phyloP scores from a whole-genome alignment of 2,329 filamentous ascomycete species.

The Teratosphaeriaceae sp. region DNA sequence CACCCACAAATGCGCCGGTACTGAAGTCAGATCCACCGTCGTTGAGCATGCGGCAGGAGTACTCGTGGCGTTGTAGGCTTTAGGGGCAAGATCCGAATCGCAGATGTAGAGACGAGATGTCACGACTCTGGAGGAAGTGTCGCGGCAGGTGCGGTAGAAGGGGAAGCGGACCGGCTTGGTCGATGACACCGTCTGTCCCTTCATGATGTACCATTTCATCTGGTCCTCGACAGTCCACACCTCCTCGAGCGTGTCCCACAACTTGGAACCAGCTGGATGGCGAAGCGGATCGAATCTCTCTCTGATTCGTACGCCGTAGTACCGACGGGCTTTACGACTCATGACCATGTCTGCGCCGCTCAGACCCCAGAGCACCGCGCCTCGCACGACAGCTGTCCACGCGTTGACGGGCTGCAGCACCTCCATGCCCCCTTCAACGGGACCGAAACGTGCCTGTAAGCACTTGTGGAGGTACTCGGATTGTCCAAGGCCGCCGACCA shows the following conservation, averaged over 20 bases:
- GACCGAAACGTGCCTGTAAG: slow-evolving; percentile 57
- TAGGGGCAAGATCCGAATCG: slow-evolving; percentile 59
- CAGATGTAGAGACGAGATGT: slow-evolving; percentile 72
- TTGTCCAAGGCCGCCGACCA: slow-evolving; percentile 74
- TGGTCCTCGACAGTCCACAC: slow-evolving; percentile 72
- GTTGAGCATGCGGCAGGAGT: slow-evolving; percentile 19
- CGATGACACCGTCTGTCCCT: slow-evolving; percentile 66
- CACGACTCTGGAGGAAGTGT: slow-evolving; percentile 64
- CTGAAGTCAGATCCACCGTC: slow-evolving; percentile 63
- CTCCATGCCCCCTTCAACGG: slow-evolving; percentile 53
- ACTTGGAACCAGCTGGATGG: slow-evolving; percentile 63
- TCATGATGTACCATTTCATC: slow-evolving; percentile 77
- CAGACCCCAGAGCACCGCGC: slow-evolving; percentile 66
- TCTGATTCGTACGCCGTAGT: slow-evolving; percentile 71
- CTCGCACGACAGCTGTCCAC: slow-evolving; percentile 71
- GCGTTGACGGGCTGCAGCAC: slow-evolving; percentile 76
- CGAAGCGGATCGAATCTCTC: slow-evolving; percentile 64
- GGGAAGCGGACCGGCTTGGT: slow-evolving; percentile 67
- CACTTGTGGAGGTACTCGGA: slow-evolving; percentile 60
- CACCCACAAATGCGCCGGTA: slow-evolving; percentile 66
- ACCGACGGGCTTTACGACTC: slow-evolving; percentile 62
- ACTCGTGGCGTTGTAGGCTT: slow-evolving; percentile 26
- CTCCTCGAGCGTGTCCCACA: slow-evolving; percentile 71
- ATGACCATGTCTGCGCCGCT: slow-evolving; percentile 69
- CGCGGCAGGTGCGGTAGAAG: slow-evolving; percentile 73